phyloP scores from a whole-genome alignment of 257 asterid species.

The Solanum virginianum region DNA sequence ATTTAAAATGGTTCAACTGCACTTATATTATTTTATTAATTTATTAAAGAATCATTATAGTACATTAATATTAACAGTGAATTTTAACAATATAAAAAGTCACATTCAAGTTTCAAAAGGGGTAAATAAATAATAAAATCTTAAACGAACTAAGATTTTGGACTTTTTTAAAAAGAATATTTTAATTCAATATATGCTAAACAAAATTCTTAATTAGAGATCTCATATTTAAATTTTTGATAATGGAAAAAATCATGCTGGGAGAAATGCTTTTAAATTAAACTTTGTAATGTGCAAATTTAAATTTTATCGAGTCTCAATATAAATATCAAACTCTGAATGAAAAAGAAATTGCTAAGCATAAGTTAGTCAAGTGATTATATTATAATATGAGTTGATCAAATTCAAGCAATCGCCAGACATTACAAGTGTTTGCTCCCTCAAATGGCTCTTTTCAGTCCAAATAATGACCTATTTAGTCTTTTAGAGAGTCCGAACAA shows the following conservation, averaged over 20 bases:
- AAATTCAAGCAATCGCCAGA: background rate
- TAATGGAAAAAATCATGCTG: background rate
- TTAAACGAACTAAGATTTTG: background rate
- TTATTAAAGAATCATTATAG: background rate
- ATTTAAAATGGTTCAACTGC: background rate
- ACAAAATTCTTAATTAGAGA: background rate
- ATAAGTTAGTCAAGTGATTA: background rate
- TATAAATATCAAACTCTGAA: fast-evolving
- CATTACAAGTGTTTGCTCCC: background rate
- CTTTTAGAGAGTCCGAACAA: background rate
- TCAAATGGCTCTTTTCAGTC: background rate
- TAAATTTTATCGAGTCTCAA: background rate
- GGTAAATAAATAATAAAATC: background rate
- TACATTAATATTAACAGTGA: background rate
- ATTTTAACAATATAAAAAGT: background rate
- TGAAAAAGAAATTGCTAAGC: background rate
- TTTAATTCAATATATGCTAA: background rate
- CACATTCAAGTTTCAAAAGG: too few species aligned
- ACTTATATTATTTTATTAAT: background rate
- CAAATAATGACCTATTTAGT: background rate
- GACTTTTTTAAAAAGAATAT: background rate
- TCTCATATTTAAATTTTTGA: background rate
- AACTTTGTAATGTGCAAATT: background rate
- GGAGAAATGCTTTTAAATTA: background rate
- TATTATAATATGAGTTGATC: background rate